Evolutionary conservation across 768 basidiomycete genomes (phyloP).

Genomic region (Pleurotus citrinopileatus): DNA sequence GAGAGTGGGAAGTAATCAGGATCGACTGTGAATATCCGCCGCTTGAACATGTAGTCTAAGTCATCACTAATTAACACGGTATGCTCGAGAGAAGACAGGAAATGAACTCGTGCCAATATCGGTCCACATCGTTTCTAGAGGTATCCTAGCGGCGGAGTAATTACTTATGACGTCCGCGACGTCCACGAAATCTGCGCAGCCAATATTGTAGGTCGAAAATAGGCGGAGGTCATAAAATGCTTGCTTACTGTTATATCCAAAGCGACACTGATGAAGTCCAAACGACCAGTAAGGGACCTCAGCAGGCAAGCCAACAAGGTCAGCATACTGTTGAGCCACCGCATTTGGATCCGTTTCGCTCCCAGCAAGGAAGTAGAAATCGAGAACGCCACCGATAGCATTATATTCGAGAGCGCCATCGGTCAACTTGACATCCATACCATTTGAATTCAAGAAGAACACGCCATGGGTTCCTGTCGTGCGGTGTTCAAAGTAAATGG

Average conservation of each 20-base stretch:
- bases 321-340: slow-evolving; percentile 66
- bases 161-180: slow-evolving; percentile 60
- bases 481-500: slow-evolving; percentile 71
- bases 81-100: not conserved
- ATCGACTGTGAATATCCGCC: slow-evolving; percentile 69
- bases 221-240: not conserved
- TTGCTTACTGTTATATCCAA: slow-evolving; percentile 61
- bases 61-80: not conserved
- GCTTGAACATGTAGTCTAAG: slow-evolving; percentile 65
- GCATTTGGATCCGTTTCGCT: slow-evolving; percentile 54
- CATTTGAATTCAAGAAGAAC: slow-evolving; percentile 66
- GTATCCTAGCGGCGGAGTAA: slow-evolving; percentile 60
- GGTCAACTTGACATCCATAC: slow-evolving; percentile 74
- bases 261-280: slow-evolving; percentile 72
- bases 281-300: slow-evolving; percentile 77
- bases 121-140: slow-evolving; percentile 79
- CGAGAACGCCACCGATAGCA: slow-evolving; percentile 72
- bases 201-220: too few relatives aligned
- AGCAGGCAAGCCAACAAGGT: slow-evolving; percentile 62
- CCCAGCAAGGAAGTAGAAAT: slow-evolving; percentile 78
- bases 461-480: slow-evolving; percentile 66
- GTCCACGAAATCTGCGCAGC: slow-evolving; percentile 51
- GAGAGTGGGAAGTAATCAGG: slow-evolving; percentile 63
- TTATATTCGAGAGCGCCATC: slow-evolving; percentile 66
- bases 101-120: slow-evolving; percentile 54